A percentile compares a stretch with the other conserved stretches of the same genome.
Conservation (phyloP, 2,329 filamentous ascomycete genomes). For the Colletotrichum zoysiae region DNA sequence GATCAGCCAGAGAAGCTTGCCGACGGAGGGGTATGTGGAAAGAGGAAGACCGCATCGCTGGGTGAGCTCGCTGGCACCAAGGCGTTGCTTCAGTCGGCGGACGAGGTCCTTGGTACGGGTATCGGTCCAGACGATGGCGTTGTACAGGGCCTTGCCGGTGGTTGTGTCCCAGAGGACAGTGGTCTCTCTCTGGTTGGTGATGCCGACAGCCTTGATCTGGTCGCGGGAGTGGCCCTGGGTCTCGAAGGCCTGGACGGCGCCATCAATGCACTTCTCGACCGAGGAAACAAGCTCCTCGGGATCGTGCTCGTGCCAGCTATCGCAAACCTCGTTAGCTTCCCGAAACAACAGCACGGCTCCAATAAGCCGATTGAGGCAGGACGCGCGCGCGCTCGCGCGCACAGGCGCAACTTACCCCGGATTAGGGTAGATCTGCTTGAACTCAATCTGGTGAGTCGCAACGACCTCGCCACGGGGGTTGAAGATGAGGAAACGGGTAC, state of each 20-base stretch:
- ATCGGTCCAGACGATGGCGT: conserved; percentile 88
- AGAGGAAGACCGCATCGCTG: conserved; percentile 81
- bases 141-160: conserved; percentile 82
- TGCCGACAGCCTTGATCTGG: conserved; percentile 81
- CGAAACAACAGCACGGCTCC: neutral
- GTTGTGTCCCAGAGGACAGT: conserved; percentile 83
- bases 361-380: neutral
- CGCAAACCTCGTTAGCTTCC: conserved; percentile 16
- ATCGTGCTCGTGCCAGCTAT: conserved; percentile 88
- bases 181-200: conserved; percentile 88
- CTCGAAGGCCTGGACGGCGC: conserved; percentile 76
- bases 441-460: conserved; percentile 81
- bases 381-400: neutral
- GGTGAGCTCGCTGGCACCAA: conserved; percentile 75
- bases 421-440: conserved; percentile 79
- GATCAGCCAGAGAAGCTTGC: conserved; percentile 83
- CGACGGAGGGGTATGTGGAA: conserved; percentile 84
- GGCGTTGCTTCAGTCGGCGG: conserved; percentile 75
- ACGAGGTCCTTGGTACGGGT: conserved; percentile 81
- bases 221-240: conserved; percentile 73
- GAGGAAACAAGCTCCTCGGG: conserved; percentile 79
- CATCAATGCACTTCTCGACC: conserved; percentile 81
- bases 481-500: conserved; percentile 83
- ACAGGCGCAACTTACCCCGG: conserved; percentile 69
- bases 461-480: conserved; percentile 77